Percentiles rank a stretch among this genome's conserved stretches.
phyloP scores from a whole-genome alignment of 352 stramenopile species.

The Globisporangium alternatum region DNA sequence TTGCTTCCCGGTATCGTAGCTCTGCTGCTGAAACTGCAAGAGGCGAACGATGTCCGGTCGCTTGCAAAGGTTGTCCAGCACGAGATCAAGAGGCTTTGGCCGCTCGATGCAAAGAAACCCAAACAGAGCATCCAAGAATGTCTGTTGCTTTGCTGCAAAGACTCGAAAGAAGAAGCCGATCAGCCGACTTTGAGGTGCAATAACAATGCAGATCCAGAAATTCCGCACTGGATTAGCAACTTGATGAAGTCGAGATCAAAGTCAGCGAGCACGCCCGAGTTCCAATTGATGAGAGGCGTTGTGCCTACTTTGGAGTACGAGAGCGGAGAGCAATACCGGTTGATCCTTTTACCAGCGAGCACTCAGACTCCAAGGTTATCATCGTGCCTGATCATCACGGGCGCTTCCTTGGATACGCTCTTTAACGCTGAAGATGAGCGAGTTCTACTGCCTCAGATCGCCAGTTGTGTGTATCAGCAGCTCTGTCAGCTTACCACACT shows the following conservation, averaged over 20 bases:
- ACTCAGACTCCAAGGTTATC: neutral
- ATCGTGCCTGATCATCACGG: constrained; percentile 8
- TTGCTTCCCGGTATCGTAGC: neutral
- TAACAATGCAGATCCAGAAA: neutral
- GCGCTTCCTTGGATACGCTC: constrained; percentile 1
- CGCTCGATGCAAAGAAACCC: neutral
- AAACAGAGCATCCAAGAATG: constrained; percentile 5
- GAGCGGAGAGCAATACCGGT: constrained; percentile 7
- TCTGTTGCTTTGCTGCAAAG: neutral
- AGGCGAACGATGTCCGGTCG: neutral
- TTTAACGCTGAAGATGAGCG: constrained; percentile 16
- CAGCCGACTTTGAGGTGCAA: neutral
- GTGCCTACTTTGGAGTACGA: neutral
- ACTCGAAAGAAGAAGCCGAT: neutral
- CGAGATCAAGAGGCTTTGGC: constrained; percentile 15
- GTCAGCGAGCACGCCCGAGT: neutral
- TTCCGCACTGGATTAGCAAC: constrained; percentile 5
- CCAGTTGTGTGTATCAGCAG: neutral
- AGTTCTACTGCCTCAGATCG: constrained; percentile 11
- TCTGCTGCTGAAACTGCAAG: constrained; percentile 13
- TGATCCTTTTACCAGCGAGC: neutral
- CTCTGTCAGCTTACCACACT: constrained; percentile 9
- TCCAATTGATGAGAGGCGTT: constrained; percentile 1
- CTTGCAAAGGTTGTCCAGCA: constrained; percentile 1
- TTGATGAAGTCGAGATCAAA: neutral